Evolutionary conservation across 2,329 filamentous ascomycete genomes (phyloP), one percentile per base, ranked within the genome.

Genomic region (Fusarium tanahbumbuense): DNA sequence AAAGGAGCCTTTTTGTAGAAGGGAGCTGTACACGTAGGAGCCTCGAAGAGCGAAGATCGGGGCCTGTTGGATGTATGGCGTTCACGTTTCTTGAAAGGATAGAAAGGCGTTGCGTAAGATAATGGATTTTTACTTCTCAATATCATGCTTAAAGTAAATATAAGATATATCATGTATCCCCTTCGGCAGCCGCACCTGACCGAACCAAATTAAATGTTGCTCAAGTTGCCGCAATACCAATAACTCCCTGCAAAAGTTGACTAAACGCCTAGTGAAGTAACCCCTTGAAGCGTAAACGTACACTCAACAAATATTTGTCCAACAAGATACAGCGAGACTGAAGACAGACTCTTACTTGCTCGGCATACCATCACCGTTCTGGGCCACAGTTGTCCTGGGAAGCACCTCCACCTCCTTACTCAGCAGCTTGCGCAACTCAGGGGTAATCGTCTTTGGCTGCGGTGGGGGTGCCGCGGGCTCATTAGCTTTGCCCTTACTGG

Each of bases 391-490:
- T 42, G 76, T 75, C 40, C 80, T 76, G 25, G 81, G 79, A 23
- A 85, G 76, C 11, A 85, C 75, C 54, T 84, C 83, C 10, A 86
- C 81, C 52, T 83, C 80, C 45, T 81, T 80, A 69, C 83, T 88
- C 42, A 89, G 75, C 42, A 89, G 74, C 64, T 82, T 83, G 50
- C 87, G 81, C 68, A 89, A 76, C 76, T 89, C 87, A 0, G 87
- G 86, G 4, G 86, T 88, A 53, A 89, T 88, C 16, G 87, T 80
- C 75, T 83, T 86, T 44, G 81, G 76, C 11, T 78, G 72, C 56
- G 79, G 66, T 18, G 78, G 72, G 8, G 76, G 66, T 58, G 78
- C 65, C 6, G 77, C 73, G 7, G 72, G 72, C 34, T 80, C 81
- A n/a, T 77, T 75, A 13, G 76, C 77, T 56, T 83, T 83, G 18